A percentile compares a stretch with the other conserved stretches of the same genome.
Evolutionary conservation across 306 rosid species (phyloP).

Genomic region (Medicago arabica): DNA sequence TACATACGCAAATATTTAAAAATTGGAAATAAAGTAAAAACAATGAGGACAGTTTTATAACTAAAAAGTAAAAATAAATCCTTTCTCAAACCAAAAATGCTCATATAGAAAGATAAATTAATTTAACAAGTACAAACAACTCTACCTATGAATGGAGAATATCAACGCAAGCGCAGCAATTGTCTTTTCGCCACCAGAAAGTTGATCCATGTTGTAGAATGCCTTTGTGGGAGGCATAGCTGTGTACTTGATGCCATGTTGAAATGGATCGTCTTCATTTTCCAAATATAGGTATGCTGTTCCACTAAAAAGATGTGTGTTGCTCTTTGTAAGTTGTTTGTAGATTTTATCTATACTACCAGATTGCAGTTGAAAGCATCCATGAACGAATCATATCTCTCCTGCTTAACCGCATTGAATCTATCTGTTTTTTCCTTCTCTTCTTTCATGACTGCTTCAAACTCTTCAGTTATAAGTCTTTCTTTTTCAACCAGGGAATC

Average conservation of each 20-base stretch:
- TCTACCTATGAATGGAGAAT: constrained; percentile 87
- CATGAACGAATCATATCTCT: constrained; percentile 79
- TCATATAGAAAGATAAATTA: background rate
- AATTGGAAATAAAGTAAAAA: no score
- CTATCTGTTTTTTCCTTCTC: constrained; percentile 73
- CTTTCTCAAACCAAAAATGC: background rate
- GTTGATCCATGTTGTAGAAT: constrained; percentile 90
- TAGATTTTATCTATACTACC: constrained; percentile 81
- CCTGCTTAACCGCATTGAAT: constrained; percentile 75
- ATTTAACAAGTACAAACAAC: constrained; percentile 1
- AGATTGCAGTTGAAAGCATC: constrained; percentile 86
- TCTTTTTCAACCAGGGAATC: constrained; percentile 87
- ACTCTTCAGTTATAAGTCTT: constrained; percentile 78
- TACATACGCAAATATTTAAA: background rate
- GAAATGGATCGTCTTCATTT: constrained; percentile 94
- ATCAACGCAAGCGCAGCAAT: constrained; percentile 94
- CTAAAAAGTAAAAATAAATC: no score
- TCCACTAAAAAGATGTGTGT: constrained; percentile 87
- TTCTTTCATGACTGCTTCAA: constrained; percentile 84
- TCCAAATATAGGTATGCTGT: constrained; percentile 87
- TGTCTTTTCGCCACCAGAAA: constrained; percentile 98
- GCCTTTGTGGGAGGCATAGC: constrained; percentile 98
- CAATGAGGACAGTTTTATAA: background rate
- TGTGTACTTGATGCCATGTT: constrained; percentile 91
- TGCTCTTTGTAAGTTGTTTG: constrained; percentile 88